These are phyloP conservation scores for Madurella mycetomatis DNA, from an alignment of 2,329 filamentous ascomycete species.

Conservation along the genomic window DNA sequence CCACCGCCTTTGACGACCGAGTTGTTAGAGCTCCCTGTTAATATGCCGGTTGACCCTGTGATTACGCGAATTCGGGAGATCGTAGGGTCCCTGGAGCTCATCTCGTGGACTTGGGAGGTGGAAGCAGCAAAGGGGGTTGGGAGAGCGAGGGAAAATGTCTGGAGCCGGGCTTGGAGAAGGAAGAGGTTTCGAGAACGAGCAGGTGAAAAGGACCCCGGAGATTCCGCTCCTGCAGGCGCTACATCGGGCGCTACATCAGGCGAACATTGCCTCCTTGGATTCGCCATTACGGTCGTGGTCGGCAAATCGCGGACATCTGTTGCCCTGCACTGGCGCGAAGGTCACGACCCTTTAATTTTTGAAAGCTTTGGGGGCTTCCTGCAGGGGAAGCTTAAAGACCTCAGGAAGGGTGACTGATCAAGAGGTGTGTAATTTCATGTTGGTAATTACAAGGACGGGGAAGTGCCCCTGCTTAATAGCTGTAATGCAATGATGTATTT, in stretches of 20 bases:
- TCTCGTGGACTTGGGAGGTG: constrained; percentile 60
- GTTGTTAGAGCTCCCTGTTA: constrained; percentile 42
- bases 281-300: constrained; percentile 49
- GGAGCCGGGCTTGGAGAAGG: constrained; percentile 69
- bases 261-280: constrained; percentile 48
- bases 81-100: constrained; percentile 53
- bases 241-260: constrained; percentile 25
- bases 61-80: constrained; percentile 38
- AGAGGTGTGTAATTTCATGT: not conserved
- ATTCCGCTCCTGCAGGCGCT: not conserved
- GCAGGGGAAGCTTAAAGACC: constrained; percentile 46
- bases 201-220: constrained; percentile 18
- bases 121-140: constrained; percentile 54
- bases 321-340: constrained; percentile 67
- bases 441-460: too few species aligned
- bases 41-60: constrained; percentile 38
- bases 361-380: constrained; percentile 85
- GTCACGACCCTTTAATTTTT: constrained; percentile 67
- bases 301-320: constrained; percentile 42
- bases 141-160: constrained; percentile 66
- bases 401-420: not conserved
- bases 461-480: too few species aligned
- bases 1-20: constrained; percentile 40
- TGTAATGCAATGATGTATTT: too few species aligned
- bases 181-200: constrained; percentile 41